These are phyloP conservation scores for Annona cherimola DNA, from an alignment of 164 flowering plant genomes.

Conservation along the genomic window DNA sequence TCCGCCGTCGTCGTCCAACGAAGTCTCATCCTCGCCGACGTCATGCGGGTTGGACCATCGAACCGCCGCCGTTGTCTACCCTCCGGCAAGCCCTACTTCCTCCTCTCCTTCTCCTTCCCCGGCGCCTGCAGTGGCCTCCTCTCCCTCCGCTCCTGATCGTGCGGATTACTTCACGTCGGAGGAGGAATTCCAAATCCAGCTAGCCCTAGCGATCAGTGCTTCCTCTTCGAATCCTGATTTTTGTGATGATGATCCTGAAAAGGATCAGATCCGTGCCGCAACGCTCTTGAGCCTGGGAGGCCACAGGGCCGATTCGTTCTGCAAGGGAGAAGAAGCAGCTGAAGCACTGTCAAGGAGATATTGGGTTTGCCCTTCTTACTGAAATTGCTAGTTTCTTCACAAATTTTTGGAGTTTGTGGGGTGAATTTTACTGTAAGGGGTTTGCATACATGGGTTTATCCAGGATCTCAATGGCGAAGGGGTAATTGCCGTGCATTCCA, in stretches of 20 bases:
- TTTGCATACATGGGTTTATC: background rate
- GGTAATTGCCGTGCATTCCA: background rate
- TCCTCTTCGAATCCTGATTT: slow-evolving; percentile 49
- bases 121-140: background rate
- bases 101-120: slow-evolving; percentile 15
- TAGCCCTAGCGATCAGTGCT: slow-evolving; percentile 91
- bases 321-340: slow-evolving; percentile 32
- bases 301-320: slow-evolving; percentile 19
- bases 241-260: slow-evolving; percentile 47
- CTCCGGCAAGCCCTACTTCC: slow-evolving; percentile 22
- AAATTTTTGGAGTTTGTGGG: background rate
- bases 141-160: slow-evolving; percentile 11
- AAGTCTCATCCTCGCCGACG: slow-evolving; percentile 23
- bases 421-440: background rate
- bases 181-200: slow-evolving; percentile 89
- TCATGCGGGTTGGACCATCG: slow-evolving; percentile 37
- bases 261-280: slow-evolving; percentile 79
- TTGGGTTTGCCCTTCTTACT: slow-evolving; percentile 52
- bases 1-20: slow-evolving; percentile 37
- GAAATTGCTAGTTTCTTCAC: background rate
- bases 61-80: slow-evolving; percentile 7
- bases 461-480: background rate
- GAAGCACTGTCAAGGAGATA: slow-evolving; percentile 54
- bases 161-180: slow-evolving; percentile 65
- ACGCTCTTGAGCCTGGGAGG: slow-evolving; percentile 59